Evolutionary conservation across 2,329 filamentous ascomycete genomes (phyloP), one percentile per base, ranked within the genome.

Genomic region (Tolypocladium capitatum): DNA sequence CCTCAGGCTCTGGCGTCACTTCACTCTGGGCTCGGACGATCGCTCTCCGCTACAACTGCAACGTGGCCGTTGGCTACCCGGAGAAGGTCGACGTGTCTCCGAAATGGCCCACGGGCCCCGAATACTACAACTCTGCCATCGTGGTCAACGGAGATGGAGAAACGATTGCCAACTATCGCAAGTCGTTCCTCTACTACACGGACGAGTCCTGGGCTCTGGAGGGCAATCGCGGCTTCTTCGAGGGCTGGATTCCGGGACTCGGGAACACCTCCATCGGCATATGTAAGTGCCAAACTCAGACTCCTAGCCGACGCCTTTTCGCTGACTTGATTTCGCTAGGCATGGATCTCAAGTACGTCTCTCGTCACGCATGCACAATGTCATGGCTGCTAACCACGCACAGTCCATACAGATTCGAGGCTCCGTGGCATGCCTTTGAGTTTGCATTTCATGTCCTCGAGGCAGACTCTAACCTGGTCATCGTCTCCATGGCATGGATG

Each of bases 401-500:
- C 14, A 66, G 63, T 16, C 62, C 66, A 0, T 68, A 69, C 48
- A 66, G 61, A 16, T 70, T 65, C 10, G 54, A 68, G 16, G 62
- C 65, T 0, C 64, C 67, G 0, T 70, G 68, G 68, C 31, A 63
- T 6, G 55, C 53, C 0, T 70, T 65, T 27, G 68, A 74, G 46
- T 71, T 71, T 14, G 73, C 72, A 0, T 74, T 68, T 24, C 78
- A 85, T 40, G 67, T 82, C 6, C 60, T 87, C 0, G 64, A 77
- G 1, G 64, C 66, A 0, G 58, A 71, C 0, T 75, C 82, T 0
- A 78, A 80, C 14, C 52, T 90, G 0, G 79, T 86, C 2, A 76
- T 89, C 32, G 55, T 91, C 0, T 79, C 76, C 4, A 90, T 90
- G 86, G 84, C 86, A 0, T 91, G 85, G 86, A 68, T 86, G 31